phyloP scores from a whole-genome alignment of 768 basidiomycete genomes.

The Calocybe cyanea region DNA sequence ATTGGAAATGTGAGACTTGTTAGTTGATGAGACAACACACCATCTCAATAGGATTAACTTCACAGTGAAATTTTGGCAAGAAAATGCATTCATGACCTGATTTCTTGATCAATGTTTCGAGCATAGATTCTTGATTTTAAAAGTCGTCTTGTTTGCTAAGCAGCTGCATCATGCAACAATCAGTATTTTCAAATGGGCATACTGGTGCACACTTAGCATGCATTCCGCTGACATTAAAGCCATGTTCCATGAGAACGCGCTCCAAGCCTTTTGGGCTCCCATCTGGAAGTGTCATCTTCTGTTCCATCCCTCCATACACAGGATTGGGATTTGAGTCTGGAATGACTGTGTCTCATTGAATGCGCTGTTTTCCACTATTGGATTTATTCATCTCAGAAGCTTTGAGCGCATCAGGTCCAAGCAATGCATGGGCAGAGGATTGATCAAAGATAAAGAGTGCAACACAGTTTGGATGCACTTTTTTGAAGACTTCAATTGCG shows the following conservation, averaged over 20 bases:
- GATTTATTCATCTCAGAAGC: slow-evolving; percentile 29
- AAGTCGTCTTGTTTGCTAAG: slow-evolving; percentile 45
- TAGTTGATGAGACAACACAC: slow-evolving; percentile 15
- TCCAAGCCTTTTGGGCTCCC: slow-evolving; percentile 33
- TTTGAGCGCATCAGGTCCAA: slow-evolving; percentile 27
- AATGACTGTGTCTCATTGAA: slow-evolving; percentile 23
- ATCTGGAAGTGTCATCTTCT: slow-evolving; percentile 33
- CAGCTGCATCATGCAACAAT: slow-evolving; percentile 35
- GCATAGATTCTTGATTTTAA: slow-evolving; percentile 28
- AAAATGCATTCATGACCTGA: slow-evolving; percentile 26
- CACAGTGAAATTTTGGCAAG: slow-evolving; percentile 6
- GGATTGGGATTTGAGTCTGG: slow-evolving; percentile 23
- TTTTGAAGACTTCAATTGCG: slow-evolving; percentile 27
- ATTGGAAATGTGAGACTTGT: slow-evolving; percentile 6
- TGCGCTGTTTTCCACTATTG: slow-evolving; percentile 25
- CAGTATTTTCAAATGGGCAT: slow-evolving; percentile 28
- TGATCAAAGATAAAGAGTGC: slow-evolving; percentile 31
- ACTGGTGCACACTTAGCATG: slow-evolving; percentile 33
- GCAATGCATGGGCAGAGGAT: slow-evolving; percentile 29
- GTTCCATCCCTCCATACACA: slow-evolving; percentile 22
- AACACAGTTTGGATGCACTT: slow-evolving; percentile 19
- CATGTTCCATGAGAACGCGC: slow-evolving; percentile 31
- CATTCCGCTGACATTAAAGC: slow-evolving; percentile 31
- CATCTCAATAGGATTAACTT: slow-evolving; percentile 41
- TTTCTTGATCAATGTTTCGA: slow-evolving; percentile 26